Percentiles rank a stretch among this genome's conserved stretches.
These are phyloP conservation scores for Crassisporium funariophilum DNA, from an alignment of 768 basidiomycete genomes.

Conservation along the genomic window DNA sequence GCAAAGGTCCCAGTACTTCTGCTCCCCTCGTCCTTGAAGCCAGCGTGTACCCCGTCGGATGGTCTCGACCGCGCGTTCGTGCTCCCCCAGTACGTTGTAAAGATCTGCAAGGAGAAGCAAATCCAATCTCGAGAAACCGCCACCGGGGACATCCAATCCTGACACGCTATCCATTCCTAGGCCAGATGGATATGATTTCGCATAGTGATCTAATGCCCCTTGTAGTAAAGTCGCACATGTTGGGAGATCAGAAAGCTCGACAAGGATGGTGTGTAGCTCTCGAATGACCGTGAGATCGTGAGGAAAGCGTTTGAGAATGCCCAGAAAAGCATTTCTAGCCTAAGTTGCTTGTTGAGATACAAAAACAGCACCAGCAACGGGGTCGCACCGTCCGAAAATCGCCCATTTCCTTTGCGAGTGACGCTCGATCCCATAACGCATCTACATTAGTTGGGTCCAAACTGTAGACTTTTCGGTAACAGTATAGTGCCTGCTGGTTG, in stretches of 20 bases:
- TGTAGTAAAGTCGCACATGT: slow-evolving; percentile 71
- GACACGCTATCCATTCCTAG: slow-evolving; percentile 27
- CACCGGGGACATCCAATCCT: slow-evolving; percentile 32
- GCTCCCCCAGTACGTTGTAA: slow-evolving; percentile 69
- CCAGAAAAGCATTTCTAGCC: slow-evolving; percentile 66
- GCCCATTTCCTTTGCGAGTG: slow-evolving; percentile 74
- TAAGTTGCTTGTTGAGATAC: slow-evolving; percentile 19
- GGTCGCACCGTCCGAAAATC: slow-evolving; percentile 63
- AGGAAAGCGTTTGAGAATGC: slow-evolving; percentile 74
- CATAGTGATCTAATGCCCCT: slow-evolving; percentile 73
- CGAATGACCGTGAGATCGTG: slow-evolving; percentile 79
- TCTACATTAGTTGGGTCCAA: slow-evolving; percentile 82
- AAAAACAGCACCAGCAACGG: background rate
- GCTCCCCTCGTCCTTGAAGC: slow-evolving; percentile 81
- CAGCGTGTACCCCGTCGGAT: slow-evolving; percentile 82
- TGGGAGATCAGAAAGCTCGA: slow-evolving; percentile 67
- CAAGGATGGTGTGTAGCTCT: slow-evolving; percentile 76
- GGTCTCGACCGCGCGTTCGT: slow-evolving; percentile 65
- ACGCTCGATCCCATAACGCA: slow-evolving; percentile 88
- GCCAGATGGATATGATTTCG: slow-evolving; percentile 47
- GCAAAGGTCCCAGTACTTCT: slow-evolving; percentile 78
- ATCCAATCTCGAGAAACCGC: slow-evolving; percentile 65
- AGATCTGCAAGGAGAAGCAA: slow-evolving; percentile 87
- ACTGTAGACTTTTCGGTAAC: slow-evolving; percentile 80
- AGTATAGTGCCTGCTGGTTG: slow-evolving; percentile 88